Percentiles rank a stretch among this genome's conserved stretches.
These are phyloP conservation scores for Apiospora marii DNA, from an alignment of 2,329 filamentous ascomycete genomes.

Conservation along the genomic window DNA sequence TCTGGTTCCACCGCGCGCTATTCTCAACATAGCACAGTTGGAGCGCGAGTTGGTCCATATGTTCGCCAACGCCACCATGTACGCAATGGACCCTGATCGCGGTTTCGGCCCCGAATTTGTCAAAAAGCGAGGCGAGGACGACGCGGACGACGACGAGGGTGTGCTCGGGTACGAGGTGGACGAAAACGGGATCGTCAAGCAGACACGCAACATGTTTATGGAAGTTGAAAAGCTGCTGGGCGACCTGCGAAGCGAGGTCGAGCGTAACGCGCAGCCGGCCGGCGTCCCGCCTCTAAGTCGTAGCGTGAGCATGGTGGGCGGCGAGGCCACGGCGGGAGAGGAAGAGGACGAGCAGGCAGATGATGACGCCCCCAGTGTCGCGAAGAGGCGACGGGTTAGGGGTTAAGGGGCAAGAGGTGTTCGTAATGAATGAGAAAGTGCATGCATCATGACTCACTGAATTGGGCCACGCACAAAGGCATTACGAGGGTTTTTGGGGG, in stretches of 20 bases:
- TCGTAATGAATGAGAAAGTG: background rate
- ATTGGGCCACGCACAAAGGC: background rate
- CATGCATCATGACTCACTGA: background rate
- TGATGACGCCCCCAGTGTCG: slow-evolving; percentile 44
- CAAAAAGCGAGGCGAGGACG: slow-evolving; percentile 42
- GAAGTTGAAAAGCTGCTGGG: slow-evolving; percentile 83
- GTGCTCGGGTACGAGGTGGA: slow-evolving; percentile 70
- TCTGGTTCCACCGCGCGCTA: slow-evolving; percentile 83
- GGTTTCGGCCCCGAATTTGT: slow-evolving; percentile 72
- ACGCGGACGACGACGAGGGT: slow-evolving; percentile 48
- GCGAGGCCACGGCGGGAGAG: slow-evolving; percentile 55
- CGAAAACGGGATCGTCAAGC: slow-evolving; percentile 86
- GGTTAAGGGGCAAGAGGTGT: slow-evolving; percentile 31
- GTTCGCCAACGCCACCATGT: slow-evolving; percentile 99
- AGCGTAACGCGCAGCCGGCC: slow-evolving; percentile 50
- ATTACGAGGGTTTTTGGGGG: background rate
- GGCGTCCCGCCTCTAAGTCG: slow-evolving; percentile 38
- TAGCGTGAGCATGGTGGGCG: slow-evolving; percentile 44
- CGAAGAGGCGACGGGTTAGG: slow-evolving; percentile 43
- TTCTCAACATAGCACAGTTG: slow-evolving; percentile 91
- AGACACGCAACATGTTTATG: slow-evolving; percentile 88
- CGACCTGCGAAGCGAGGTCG: slow-evolving; percentile 76
- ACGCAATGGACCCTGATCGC: slow-evolving; percentile 83
- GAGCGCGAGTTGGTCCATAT: slow-evolving; percentile 95
- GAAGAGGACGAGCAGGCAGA: slow-evolving; percentile 54